These are phyloP conservation scores for Cordyceps cicadae DNA, from an alignment of 2,329 filamentous ascomycete species.

Conservation along the genomic window DNA sequence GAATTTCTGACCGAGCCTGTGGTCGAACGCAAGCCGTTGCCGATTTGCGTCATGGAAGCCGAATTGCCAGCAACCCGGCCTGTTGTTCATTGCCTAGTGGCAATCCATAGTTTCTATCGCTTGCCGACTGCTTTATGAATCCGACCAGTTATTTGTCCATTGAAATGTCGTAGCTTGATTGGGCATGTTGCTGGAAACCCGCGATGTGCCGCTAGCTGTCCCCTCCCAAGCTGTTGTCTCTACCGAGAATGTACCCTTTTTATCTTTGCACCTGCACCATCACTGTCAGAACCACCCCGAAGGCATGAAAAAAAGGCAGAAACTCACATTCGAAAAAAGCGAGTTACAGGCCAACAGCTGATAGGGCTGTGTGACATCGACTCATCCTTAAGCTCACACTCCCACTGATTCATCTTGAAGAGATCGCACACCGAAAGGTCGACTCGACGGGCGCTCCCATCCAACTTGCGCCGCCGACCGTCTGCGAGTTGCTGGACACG, in stretches of 20 bases:
- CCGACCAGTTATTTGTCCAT: conserved; percentile 28
- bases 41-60: background rate
- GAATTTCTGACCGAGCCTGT: too few relatives aligned
- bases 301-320: background rate
- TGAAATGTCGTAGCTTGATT: conserved; percentile 11
- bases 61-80: background rate
- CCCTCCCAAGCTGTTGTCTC: conserved; percentile 59
- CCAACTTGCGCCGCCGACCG: conserved; percentile 46
- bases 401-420: conserved; percentile 52
- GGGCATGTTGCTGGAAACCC: background rate
- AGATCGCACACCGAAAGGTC: conserved; percentile 49
- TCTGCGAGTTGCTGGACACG: conserved; percentile 40
- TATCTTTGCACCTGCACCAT: conserved; percentile 46
- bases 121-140: conserved; percentile 13
- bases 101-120: background rate
- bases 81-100: background rate
- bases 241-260: conserved; percentile 48
- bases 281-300: conserved; percentile 2
- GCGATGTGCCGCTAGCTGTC: background rate
- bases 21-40: background rate
- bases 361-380: conserved; percentile 38
- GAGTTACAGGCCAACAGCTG: conserved; percentile 48
- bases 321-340: conserved; percentile 52
- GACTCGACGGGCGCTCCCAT: conserved; percentile 29
- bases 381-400: conserved; percentile 46